A percentile compares a stretch with the other conserved stretches of the same genome.
phyloP scores from a whole-genome alignment of 75 land plant genomes.

The Adiantum capillusveneris region DNA sequence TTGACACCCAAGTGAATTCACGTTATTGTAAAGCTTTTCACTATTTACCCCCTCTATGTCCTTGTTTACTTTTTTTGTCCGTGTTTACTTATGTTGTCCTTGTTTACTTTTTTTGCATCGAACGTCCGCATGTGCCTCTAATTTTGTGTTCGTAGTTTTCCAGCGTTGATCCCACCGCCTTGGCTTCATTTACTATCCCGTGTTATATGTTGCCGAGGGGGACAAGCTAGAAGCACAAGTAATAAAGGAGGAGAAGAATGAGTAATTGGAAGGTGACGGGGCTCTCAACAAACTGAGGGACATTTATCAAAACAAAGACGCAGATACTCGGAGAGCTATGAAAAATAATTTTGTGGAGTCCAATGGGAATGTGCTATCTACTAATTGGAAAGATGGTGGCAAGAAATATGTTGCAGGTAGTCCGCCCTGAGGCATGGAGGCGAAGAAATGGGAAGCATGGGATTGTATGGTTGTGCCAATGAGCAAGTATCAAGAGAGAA shows the following conservation, averaged over 20 bases:
- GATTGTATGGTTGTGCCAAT: background rate
- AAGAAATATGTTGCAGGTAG: slow-evolving; percentile 72
- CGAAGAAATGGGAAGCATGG: slow-evolving; percentile 81
- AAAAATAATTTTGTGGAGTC: slow-evolving; percentile 96
- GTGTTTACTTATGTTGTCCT: too few species aligned
- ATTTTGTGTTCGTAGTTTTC: too few species aligned
- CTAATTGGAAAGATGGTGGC: slow-evolving; percentile 96
- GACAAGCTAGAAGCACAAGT: slow-evolving; percentile 94
- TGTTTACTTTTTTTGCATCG: too few species aligned
- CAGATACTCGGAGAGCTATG: slow-evolving; percentile 91
- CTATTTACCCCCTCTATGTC: too few species aligned
- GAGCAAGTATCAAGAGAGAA: too few species aligned
- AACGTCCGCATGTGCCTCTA: too few species aligned
- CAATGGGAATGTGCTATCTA: slow-evolving; percentile 91
- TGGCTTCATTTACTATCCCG: too few species aligned
- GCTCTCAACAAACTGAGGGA: slow-evolving; percentile 85
- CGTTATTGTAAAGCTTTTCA: too few species aligned
- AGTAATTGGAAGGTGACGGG: slow-evolving; percentile 97
- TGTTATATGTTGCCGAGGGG: slow-evolving; percentile 81
- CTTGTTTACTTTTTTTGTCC: too few species aligned
- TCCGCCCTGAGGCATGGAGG: slow-evolving; percentile 90
- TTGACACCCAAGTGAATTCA: too few species aligned
- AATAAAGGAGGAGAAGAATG: slow-evolving; percentile 95
- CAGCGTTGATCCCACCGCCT: too few species aligned
- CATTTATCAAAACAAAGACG: slow-evolving; percentile 78